Base-by-base conservation (phyloP, 2,329 filamentous ascomycete species). In the Volutella citrinella region DNA sequence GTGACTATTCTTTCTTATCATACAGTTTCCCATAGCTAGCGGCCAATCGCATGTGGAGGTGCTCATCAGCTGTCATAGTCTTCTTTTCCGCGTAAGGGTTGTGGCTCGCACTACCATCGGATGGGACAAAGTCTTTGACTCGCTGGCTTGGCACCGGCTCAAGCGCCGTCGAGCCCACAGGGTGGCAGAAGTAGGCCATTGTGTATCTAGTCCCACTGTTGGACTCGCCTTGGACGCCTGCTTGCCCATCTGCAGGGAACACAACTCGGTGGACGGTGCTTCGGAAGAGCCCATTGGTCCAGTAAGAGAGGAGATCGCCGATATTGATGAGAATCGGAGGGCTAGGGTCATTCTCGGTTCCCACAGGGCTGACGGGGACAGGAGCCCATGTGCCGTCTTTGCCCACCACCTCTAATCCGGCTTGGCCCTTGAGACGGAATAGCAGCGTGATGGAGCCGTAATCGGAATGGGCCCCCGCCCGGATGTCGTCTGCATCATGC, bases 401-500 rank as follows among this genome's bases (percentile, higher is more conserved):
- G 3, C 79, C 82, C 7, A 82, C 72, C 42, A 97, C 83, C 60
- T 97, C 89, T 2, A 98, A 72, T 0, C 93, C 93, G 1, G 89
- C 82, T 53, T 96, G 89, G 3, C 85, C 85, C 1, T 78, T 78
- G 3, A 90, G 77, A 48, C 93, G 88, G 69, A 98, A 97, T 10
- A 97, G 76, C n/a, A 83, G 67, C 3, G 79, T 83, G 38, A 83
- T 63, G 39, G 73, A 78, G 36, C 80, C 80, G 63, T 95, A 95
- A 66, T 96, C 90, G 5, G 85, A 91, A 61, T 97, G 91, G 0
- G 91, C 89, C 37, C 91, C 93, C 7, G 91, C 91, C 18, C 91
- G 82, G 41, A 96, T 78, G 53, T 91, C 86, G 34, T 66, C 53
- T 42, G 53, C 32, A 20, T 70, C 49, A 48, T 79, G 61, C 10